Evolutionary conservation across 345 rosid genomes (phyloP), one percentile per base, ranked within the genome.

Genomic region (Euphorbia pulcherrima): DNA sequence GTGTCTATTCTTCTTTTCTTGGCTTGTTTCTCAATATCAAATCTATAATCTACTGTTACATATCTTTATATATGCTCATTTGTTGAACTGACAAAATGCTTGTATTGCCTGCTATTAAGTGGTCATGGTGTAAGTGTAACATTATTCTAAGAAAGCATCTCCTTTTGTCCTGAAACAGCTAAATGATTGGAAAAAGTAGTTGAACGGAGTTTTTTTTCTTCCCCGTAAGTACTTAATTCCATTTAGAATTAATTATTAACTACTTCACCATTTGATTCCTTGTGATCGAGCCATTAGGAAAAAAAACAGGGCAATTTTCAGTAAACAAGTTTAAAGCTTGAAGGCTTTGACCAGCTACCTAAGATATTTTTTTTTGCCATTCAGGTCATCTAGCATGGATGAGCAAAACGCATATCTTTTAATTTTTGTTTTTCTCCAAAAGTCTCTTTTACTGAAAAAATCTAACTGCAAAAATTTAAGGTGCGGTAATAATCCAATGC

Each of bases 1-100:
- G 60, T 60, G 70, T 69, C 39, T 70, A 5, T 44, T 20, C 16
- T 57, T 56, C 24, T 23, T 50, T 30, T 39, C 11, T 21, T 17
- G 20, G 30, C 29, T 50, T 64, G 55, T 27, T 27, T 37, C 39
- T 65, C 30, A 44, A 39, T 21, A 26, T 21, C 13, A 16, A 27
- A 55, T n/a, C 12, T 21, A 53, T 53, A 52, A 52, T 35, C 12
- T 35, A 14, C 11, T 48, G 7, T n/a, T 64, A 39, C 28, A 16
- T 53, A 1, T 53, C 47, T 35, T 14, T 21, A 16, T 39, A 44
- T 10, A 5, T 6, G 9, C 4, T 44, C 55, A 20, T 57, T 37
- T 24, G 4, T 60, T 60, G 33, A 60, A n/a, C 28, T 60, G 20
- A 50, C 24, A 48, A 39, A 55, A 44, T 26, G 51, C 20, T 12